Conservation (phyloP, 192 early-diverging fungal genomes). For the Martensiomyces pterosporus region DNA sequence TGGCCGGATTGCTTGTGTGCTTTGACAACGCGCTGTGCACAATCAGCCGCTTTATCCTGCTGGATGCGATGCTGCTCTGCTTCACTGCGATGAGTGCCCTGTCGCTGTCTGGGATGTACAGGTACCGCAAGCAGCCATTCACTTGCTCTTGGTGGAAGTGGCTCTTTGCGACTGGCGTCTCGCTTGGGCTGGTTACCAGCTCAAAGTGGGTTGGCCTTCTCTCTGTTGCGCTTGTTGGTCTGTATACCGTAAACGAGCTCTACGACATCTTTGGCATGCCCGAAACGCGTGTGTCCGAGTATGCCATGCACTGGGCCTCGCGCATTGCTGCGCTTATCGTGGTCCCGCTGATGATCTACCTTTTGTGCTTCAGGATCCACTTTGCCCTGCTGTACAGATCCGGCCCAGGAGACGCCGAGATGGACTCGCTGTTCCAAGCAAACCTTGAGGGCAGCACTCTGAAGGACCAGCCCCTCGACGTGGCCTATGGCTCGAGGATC, state of each 20-base stretch:
- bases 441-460: constrained; percentile 77
- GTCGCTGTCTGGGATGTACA: constrained; percentile 70
- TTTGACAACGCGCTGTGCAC: constrained; percentile 59
- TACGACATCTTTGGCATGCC: constrained; percentile 82
- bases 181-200: constrained; percentile 81
- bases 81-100: constrained; percentile 71
- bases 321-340: constrained; percentile 77
- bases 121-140: constrained; percentile 73
- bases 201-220: constrained; percentile 98
- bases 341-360: constrained; percentile 78
- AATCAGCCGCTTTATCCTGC: constrained; percentile 88
- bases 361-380: constrained; percentile 79
- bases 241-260: constrained; percentile 90
- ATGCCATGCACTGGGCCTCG: constrained; percentile 80
- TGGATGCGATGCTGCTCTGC: constrained; percentile 94
- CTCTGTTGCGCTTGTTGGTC: constrained; percentile 81
- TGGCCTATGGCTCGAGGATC: constrained; percentile 88
- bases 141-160: constrained; percentile 84
- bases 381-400: constrained; percentile 78
- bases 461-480: constrained; percentile 74
- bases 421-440: constrained; percentile 99
- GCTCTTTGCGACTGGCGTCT: constrained; percentile 80
- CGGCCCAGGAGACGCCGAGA: constrained; percentile 85
- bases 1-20: constrained; percentile 79
- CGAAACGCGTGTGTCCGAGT: constrained; percentile 55